Conservation (phyloP, 345 rosid genomes). For the Xanthoceras sorbifolium region DNA sequence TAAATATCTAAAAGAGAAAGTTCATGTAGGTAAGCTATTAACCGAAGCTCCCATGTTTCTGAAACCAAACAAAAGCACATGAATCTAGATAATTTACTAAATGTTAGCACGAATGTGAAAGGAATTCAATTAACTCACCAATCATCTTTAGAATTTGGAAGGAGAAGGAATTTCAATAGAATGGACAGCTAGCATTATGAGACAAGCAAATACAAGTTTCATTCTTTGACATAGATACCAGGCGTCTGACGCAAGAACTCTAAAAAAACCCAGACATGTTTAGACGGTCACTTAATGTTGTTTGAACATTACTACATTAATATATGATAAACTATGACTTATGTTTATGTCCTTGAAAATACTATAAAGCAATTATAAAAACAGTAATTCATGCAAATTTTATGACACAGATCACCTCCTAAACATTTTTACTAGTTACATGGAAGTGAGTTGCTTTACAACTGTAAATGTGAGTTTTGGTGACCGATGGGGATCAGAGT, state of each 20-base stretch:
- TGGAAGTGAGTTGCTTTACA: no score
- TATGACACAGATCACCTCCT: no score
- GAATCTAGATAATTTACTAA: neutral
- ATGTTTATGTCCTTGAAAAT: neutral
- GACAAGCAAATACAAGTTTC: neutral
- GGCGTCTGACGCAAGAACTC: neutral
- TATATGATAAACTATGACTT: neutral
- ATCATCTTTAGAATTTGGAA: neutral
- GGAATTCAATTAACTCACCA: neutral
- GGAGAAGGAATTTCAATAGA: neutral
- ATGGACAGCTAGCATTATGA: neutral
- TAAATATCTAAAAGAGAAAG: neutral
- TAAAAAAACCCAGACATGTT: neutral
- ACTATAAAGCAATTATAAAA: neutral
- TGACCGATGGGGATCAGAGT: neutral
- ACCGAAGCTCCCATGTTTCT: neutral
- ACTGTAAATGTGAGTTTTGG: neutral
- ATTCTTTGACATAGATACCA: neutral
- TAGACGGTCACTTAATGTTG: no score
- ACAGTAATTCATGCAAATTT: neutral
- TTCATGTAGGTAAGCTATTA: neutral
- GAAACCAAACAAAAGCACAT: neutral
- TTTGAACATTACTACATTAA: neutral
- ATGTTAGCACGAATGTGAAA: neutral
- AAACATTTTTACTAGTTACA: no score